A percentile compares a stretch with the other conserved stretches of the same genome.
Evolutionary conservation across 768 basidiomycete genomes (phyloP).

Genomic region (Pisolithus albus): DNA sequence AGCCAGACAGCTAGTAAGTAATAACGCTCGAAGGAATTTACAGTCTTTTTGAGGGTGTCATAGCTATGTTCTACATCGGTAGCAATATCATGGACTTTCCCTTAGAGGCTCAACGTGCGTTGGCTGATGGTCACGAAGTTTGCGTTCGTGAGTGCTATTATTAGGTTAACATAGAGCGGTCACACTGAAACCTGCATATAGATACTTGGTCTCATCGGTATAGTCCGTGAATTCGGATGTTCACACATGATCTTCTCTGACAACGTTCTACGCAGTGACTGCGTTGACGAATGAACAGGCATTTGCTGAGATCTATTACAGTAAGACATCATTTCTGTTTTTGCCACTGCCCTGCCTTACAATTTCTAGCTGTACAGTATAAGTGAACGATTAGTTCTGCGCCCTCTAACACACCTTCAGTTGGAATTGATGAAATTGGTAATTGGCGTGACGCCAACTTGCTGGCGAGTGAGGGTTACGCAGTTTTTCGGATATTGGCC

Average conservation of each 20-base stretch:
- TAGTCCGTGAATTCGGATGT: slow-evolving; percentile 32
- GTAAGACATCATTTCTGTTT: slow-evolving; percentile 25
- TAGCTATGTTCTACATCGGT: slow-evolving; percentile 60
- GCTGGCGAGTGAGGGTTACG: slow-evolving; percentile 43
- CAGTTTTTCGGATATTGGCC: not conserved
- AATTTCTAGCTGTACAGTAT: slow-evolving; percentile 19
- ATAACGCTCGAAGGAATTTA: not conserved
- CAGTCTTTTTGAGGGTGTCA: not conserved
- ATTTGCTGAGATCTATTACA: slow-evolving; percentile 77
- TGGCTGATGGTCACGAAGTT: slow-evolving; percentile 54
- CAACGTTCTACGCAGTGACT: slow-evolving; percentile 38
- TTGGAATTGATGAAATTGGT: slow-evolving; percentile 50
- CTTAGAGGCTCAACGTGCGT: slow-evolving; percentile 45
- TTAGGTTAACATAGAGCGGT: not conserved
- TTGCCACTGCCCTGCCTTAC: not conserved
- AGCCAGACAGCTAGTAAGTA: slow-evolving; percentile 56
- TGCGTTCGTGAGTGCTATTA: slow-evolving; percentile 49
- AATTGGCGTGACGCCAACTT: slow-evolving; percentile 51
- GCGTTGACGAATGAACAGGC: slow-evolving; percentile 54
- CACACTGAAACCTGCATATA: not conserved
- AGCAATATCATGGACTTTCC: slow-evolving; percentile 55
- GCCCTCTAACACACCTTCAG: slow-evolving; percentile 16
- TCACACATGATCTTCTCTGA: not conserved
- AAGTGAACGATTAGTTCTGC: not conserved
- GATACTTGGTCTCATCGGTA: slow-evolving; percentile 36